phyloP scores from a whole-genome alignment of 306 rosid genomes.

The Alnus rubra region DNA sequence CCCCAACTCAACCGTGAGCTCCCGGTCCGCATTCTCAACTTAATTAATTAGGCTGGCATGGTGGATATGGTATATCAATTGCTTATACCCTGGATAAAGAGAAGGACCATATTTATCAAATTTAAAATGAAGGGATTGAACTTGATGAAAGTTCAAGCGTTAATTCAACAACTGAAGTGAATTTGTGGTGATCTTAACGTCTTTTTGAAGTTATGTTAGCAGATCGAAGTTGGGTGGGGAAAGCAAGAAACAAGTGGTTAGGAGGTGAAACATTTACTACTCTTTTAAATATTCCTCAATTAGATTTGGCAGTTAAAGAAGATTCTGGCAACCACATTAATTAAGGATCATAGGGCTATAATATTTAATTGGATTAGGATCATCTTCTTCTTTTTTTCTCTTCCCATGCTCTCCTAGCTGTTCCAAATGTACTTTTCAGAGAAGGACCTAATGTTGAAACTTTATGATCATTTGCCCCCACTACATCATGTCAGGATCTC shows the following conservation, averaged over 20 bases:
- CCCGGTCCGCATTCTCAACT: too few species aligned
- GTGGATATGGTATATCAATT: too few species aligned
- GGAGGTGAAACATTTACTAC: conserved; percentile 11
- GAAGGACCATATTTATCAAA: neutral
- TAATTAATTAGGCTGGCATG: too few species aligned
- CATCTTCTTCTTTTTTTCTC: conserved; percentile 16
- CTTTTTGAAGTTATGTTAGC: conserved; percentile 39
- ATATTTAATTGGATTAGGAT: conserved; percentile 31
- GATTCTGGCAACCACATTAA: conserved; percentile 27
- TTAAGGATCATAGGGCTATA: conserved; percentile 14
- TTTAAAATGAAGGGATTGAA: neutral
- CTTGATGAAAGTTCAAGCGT: conserved; percentile 15
- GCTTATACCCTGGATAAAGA: neutral
- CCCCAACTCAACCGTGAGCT: too few species aligned
- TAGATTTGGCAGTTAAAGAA: conserved; percentile 20
- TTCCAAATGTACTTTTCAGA: conserved; percentile 44
- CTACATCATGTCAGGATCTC: conserved; percentile 43
- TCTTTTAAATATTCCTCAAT: neutral
- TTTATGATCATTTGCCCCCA: conserved; percentile 49
- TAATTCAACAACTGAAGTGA: neutral
- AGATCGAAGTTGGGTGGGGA: conserved; percentile 27
- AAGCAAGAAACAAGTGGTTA: conserved; percentile 29
- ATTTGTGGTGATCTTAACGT: conserved; percentile 23
- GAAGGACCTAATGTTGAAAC: conserved; percentile 37
- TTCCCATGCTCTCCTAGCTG: conserved; percentile 39